Evolutionary conservation across 805 yeast species (phyloP).

Genomic region (Wilhelminamyces savonicus): DNA sequence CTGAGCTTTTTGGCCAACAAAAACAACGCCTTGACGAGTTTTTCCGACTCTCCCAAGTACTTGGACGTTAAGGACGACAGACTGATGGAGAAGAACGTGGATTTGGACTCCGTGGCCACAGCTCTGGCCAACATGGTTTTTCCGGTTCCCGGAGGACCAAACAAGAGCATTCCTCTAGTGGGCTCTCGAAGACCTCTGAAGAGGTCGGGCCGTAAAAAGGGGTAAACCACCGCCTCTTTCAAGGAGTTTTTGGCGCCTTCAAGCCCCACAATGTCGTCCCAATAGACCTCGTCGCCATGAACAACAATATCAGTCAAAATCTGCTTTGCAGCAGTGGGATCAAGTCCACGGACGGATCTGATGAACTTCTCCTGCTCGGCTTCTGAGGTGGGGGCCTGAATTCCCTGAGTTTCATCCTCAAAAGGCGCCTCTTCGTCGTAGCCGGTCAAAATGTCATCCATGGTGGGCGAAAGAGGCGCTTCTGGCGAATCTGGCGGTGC

Average conservation of each 20-base stretch:
- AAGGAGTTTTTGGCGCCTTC: constrained; percentile 82
- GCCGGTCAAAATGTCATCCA: constrained; percentile 18
- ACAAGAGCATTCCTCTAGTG: constrained; percentile 89
- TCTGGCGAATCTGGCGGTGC: too few relatives aligned
- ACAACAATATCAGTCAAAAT: constrained; percentile 84
- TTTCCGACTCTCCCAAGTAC: constrained; percentile 89
- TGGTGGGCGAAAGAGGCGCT: constrained; percentile 15
- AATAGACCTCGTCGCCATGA: constrained; percentile 82
- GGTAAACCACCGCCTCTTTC: constrained; percentile 94
- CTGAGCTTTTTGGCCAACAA: constrained; percentile 77
- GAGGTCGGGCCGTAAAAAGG: constrained; percentile 88
- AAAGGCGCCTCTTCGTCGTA: constrained; percentile 11
- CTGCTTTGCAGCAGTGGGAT: constrained; percentile 70
- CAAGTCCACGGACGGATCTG: constrained; percentile 62
- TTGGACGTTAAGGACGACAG: constrained; percentile 87
- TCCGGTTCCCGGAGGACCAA: constrained; percentile 99
- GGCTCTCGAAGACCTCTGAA: constrained; percentile 91
- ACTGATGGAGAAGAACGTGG: constrained; percentile 87
- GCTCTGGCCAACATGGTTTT: constrained; percentile 97
- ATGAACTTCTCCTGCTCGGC: constrained; percentile 35
- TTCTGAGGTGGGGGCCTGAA: too few relatives aligned
- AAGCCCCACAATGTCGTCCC: constrained; percentile 95
- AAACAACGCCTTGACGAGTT: constrained; percentile 83
- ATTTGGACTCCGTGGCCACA: constrained; percentile 90
- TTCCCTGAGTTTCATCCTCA: constrained; percentile 19